Evolutionary conservation across 768 basidiomycete species (phyloP), one percentile per base, ranked within the genome.

Genomic region (Omphalotus guepiniiformis): DNA sequence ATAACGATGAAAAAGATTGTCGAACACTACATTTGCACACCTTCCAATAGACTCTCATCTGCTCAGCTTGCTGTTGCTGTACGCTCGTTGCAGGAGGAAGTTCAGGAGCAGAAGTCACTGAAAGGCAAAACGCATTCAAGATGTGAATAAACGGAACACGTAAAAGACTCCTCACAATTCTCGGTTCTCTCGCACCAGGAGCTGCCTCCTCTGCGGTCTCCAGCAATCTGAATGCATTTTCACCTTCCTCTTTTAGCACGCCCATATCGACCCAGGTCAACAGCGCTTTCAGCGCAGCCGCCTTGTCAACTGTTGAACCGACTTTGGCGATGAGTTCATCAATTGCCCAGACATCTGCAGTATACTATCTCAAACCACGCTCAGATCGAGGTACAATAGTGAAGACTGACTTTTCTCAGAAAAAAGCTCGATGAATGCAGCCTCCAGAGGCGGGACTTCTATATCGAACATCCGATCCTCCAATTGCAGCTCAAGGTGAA

Each of bases 31-130:
- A 30, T 38, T 38, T 19, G 70, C 64, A 6, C 43, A 83, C 90
- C 80, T 88, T 91, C 91, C 91, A 94, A 61, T 84, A 89, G 1
- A 92, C 75, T 51, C 73, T 78, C 85, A 94, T 90, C 66, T 93
- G 87, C 56, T 90, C 87, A 0, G 83, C 82, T 58, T 90, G 83
- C 36, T 86, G 84, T 37, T 89, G 87, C 51, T 89, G 82, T 9
- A 74, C 68, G 18, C 73, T 76, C 27, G 78, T 62, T 9, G 82
- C 63, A 0, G 82, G 68, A 1, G 76, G 69, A 11, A 71, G 56
- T 22, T 80, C 77, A 2, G 65, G 59, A 2, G 63, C 62, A 1
- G 63, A 57, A 60, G 49, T 23, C 21, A 39, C 37, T 47, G 5
- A 15, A n/a, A n/a, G n/a, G n/a, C n/a, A n/a, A 21, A 34, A 11